Conservation (phyloP, 805 yeast species). For the Saturnispora hagleri region DNA sequence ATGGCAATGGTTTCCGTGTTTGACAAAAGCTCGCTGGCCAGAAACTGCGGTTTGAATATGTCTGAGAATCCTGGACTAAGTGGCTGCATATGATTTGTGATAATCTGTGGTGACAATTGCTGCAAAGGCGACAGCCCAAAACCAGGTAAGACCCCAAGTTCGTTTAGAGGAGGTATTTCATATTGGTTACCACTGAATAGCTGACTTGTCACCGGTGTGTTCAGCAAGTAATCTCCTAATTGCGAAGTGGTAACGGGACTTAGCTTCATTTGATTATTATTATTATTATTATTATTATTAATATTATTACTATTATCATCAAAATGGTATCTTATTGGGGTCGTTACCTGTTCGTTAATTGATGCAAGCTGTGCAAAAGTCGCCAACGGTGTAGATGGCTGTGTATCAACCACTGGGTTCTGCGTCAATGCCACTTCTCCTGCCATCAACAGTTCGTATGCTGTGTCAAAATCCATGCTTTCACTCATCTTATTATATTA, state of each 20-base stretch:
- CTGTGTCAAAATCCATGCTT: constrained; percentile 30
- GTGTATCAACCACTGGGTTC: not conserved
- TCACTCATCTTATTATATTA: constrained; percentile 5
- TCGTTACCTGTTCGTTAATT: not conserved
- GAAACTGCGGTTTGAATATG: not conserved
- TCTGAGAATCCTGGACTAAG: not conserved
- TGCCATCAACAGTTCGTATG: constrained; percentile 29
- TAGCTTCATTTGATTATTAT: not conserved
- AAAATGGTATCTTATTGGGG: constrained; percentile 1
- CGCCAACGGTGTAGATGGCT: not conserved
- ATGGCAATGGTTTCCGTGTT: constrained; percentile 28
- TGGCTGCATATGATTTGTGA: not conserved
- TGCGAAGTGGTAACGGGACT: not conserved
- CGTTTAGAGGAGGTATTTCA: not conserved
- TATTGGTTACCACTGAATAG: not conserved
- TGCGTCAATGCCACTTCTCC: constrained; percentile 7
- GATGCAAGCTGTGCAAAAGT: constrained; percentile 1
- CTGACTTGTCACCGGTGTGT: not conserved
- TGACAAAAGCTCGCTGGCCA: constrained; percentile 22
- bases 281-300: not conserved
- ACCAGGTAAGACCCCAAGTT: not conserved
- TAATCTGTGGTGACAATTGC: not conserved
- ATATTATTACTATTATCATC: not conserved
- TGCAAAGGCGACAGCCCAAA: not conserved
- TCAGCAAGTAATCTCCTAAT: not conserved